A percentile compares a stretch with the other conserved stretches of the same genome.
Evolutionary conservation across 1,284 basidiomycete genomes (phyloP).

Genomic region (Xerocomus cyaneibrunnescens): DNA sequence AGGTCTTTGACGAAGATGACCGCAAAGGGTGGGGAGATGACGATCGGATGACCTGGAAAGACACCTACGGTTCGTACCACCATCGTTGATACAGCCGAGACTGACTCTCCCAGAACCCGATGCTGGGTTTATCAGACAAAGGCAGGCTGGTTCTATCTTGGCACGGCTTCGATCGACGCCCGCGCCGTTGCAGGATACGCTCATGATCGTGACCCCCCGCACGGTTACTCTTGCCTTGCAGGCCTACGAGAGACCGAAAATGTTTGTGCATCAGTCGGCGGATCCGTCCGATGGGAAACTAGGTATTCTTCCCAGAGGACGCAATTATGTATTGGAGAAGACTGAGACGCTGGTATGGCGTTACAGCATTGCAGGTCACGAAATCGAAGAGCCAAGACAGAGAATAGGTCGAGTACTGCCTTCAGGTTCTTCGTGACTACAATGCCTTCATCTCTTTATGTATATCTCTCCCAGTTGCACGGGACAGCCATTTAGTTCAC

Average conservation of each 20-base stretch:
- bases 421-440: not conserved
- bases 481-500: too few species aligned
- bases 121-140: slow-evolving; percentile 84
- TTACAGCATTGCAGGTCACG: slow-evolving; percentile 6
- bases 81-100: not conserved
- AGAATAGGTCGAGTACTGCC: not conserved
- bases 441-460: not conserved
- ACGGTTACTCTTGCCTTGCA: not conserved
- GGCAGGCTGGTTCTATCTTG: slow-evolving; percentile 33
- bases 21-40: too few species aligned
- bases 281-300: not conserved
- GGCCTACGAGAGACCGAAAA: not conserved
- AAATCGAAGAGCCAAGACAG: slow-evolving; percentile 3
- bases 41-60: slow-evolving; percentile 47
- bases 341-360: slow-evolving; percentile 15
- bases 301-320: not conserved
- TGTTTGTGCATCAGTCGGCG: not conserved
- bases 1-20: too few species aligned
- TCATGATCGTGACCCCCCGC: slow-evolving; percentile 57
- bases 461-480: too few species aligned
- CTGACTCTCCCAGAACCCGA: slow-evolving; percentile 64
- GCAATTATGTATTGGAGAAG: slow-evolving; percentile 11
- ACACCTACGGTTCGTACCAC: slow-evolving; percentile 65
- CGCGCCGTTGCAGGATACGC: slow-evolving; percentile 58
- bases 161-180: not conserved